Percentiles rank a stretch among this genome's conserved stretches.
phyloP scores from a whole-genome alignment of 805 yeast species.

The Candida silvatica region DNA sequence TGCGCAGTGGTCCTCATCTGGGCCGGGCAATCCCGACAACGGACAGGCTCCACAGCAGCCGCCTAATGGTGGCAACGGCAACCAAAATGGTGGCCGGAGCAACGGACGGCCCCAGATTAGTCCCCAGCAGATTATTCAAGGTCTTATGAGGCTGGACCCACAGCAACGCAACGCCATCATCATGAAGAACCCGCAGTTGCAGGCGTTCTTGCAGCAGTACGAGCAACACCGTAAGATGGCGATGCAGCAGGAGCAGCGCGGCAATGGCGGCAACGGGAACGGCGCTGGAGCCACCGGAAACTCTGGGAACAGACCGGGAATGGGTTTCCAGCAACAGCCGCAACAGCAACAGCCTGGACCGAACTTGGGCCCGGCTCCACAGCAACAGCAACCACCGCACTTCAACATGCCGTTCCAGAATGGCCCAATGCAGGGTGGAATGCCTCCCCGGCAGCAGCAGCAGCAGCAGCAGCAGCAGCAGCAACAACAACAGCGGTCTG shows the following conservation, averaged over 20 bases:
- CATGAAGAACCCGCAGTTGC: conserved; percentile 26
- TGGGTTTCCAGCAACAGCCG: conserved; percentile 6
- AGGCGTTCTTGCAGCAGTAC: conserved; percentile 23
- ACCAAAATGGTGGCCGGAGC: too few relatives aligned
- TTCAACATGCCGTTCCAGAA: too few relatives aligned
- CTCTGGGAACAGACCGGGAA: conserved; percentile 5
- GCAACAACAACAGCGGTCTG: conserved; percentile 8
- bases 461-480: conserved; percentile 2
- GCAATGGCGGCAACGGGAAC: conserved; percentile 5
- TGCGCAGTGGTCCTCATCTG: too few relatives aligned
- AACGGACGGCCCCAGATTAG: too few relatives aligned
- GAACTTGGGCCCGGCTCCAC: too few relatives aligned
- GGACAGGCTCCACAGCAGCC: background rate
- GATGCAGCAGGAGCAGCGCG: conserved; percentile 11
- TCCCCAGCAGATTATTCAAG: conserved; percentile 23
- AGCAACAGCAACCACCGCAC: conserved; percentile 4
- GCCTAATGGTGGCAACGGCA: too few relatives aligned
- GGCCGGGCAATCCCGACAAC: background rate
- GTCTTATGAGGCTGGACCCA: conserved; percentile 27
- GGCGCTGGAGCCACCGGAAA: conserved; percentile 9
- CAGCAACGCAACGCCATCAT: conserved; percentile 25
- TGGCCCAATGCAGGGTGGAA: too few relatives aligned
- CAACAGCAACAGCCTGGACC: conserved; percentile 6
- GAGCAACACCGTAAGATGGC: conserved; percentile 25
- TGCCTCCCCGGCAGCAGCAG: conserved; percentile 4